Evolutionary conservation across 495 filamentous ascomycete genomes (phyloP), one percentile per base, ranked within the genome.

Genomic region (Aspergillus mulundensis): DNA sequence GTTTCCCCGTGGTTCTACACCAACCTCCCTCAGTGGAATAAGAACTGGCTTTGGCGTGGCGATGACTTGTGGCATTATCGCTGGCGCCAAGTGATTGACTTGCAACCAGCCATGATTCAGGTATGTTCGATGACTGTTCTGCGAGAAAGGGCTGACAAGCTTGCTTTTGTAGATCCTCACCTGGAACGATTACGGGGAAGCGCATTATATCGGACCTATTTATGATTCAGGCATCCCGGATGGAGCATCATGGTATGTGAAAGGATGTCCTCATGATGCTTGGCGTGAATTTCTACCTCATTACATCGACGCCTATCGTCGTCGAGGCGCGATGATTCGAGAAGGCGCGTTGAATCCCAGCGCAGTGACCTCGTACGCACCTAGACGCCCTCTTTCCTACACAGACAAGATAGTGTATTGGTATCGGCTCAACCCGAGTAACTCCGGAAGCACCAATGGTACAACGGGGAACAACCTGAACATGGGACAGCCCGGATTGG

Each of bases 151-250:
- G 3, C 43, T 50, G 24, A 50, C 52, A n/a, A 28, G 15, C 3
- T 38, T 24, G 4, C 36, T 62, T 20, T 45, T 53, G 21, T 54
- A 73, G 68, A 75, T 82, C 42, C 69, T 76, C 19, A 72, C 69
- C 66, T 89, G 88, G 87, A 90, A 91, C 54, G 87, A 91, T 66
- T 90, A 81, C 53, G 87, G 87, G 42, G 88, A 91, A 67, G 81
- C 83, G 7, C 87, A 87, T 71, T 89, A 91, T 59, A 85, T 91
- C 56, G 84, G 83, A 30, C 81, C 81, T 4, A 74, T 84, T 32
- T 65, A 76, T 30, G 53, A 69, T 0, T 61, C 68, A 6, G 77
- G 81, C 7, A 76, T 84, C 4, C 77, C 83, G 0, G 54, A 66
- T 7, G 81, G 77, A 0, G 78, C 79, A 2, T 68, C 75, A 7